These are phyloP conservation scores for Glutinoglossum americanum DNA, from an alignment of 495 filamentous ascomycete genomes.

Conservation along the genomic window DNA sequence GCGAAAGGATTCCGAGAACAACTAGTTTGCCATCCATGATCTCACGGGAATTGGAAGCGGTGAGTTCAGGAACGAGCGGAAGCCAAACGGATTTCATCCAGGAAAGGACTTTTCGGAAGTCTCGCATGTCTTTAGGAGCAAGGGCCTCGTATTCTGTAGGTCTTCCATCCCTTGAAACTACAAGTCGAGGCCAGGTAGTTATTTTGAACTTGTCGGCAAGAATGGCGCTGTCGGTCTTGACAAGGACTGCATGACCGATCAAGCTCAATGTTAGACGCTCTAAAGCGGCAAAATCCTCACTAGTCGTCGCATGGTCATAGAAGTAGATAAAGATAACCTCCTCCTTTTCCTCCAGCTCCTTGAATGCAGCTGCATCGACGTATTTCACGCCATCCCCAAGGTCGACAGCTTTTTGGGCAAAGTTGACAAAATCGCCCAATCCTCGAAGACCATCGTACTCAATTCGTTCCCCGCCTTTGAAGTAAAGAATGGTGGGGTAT, in stretches of 20 bases:
- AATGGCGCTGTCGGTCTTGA: conserved; percentile 58
- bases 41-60: conserved; percentile 70
- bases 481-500: conserved; percentile 83
- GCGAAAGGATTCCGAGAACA: conserved; percentile 71
- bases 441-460: conserved; percentile 89
- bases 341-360: conserved; percentile 73
- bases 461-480: conserved; percentile 73
- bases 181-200: conserved; percentile 75
- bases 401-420: conserved; percentile 68
- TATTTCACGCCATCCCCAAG: conserved; percentile 56
- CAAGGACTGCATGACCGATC: conserved; percentile 75
- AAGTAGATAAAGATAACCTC: conserved; percentile 95
- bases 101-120: conserved; percentile 51
- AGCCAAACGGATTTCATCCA: conserved; percentile 97
- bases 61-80: conserved; percentile 91
- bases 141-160: conserved; percentile 74
- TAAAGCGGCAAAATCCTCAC: conserved; percentile 74
- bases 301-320: conserved; percentile 83
- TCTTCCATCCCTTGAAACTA: conserved; percentile 74
- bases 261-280: conserved; percentile 69
- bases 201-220: conserved; percentile 75
- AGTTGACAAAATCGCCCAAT: conserved; percentile 71
- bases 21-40: conserved; percentile 89
- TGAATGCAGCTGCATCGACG: conserved; percentile 52
- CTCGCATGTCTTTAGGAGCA: conserved; percentile 73